Percentiles rank a stretch among this genome's conserved stretches.
Conservation (phyloP, 768 basidiomycete genomes). For the Tylopilus sp. region DNA sequence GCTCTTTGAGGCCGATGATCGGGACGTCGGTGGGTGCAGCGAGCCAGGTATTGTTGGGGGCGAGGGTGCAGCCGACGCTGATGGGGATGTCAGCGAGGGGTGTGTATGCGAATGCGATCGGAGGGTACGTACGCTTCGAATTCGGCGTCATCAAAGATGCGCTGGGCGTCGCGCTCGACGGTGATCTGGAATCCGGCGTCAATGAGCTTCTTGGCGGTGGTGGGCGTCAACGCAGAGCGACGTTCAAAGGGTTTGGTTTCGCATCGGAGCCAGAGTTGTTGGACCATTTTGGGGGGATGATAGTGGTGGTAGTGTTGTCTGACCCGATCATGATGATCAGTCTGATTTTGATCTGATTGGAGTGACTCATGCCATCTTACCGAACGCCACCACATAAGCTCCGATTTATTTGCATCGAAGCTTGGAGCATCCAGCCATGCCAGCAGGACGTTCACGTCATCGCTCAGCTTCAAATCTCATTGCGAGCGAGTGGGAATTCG, state of each 20-base stretch:
- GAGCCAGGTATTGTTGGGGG: slow-evolving; percentile 87
- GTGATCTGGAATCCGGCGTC: slow-evolving; percentile 86
- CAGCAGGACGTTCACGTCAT: too few species aligned
- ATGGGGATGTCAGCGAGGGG: too few species aligned
- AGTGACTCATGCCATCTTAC: neutral
- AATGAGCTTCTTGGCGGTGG: slow-evolving; percentile 83
- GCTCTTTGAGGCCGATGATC: slow-evolving; percentile 95
- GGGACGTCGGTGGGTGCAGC: slow-evolving; percentile 67
- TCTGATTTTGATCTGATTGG: neutral
- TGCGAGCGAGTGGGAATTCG: too few species aligned
- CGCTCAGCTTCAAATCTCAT: too few species aligned
- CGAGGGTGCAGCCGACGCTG: slow-evolving; percentile 89
- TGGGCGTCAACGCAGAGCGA: slow-evolving; percentile 89
- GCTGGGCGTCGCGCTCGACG: slow-evolving; percentile 90
- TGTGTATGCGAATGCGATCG: slow-evolving; percentile 8
- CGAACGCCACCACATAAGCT: too few species aligned
- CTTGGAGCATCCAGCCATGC: too few species aligned
- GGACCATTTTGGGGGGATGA: slow-evolving; percentile 18
- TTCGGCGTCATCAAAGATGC: slow-evolving; percentile 92
- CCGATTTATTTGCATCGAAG: too few species aligned
- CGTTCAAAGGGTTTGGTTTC: slow-evolving; percentile 96
- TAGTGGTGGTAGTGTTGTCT: neutral
- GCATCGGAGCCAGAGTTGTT: slow-evolving; percentile 88
- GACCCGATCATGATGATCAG: neutral
- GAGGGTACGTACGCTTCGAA: slow-evolving; percentile 73